A percentile compares a stretch with the other conserved stretches of the same genome.
Evolutionary conservation across 176 grass and related monocot species (phyloP).

Genomic region (Ensete ventricosum): DNA sequence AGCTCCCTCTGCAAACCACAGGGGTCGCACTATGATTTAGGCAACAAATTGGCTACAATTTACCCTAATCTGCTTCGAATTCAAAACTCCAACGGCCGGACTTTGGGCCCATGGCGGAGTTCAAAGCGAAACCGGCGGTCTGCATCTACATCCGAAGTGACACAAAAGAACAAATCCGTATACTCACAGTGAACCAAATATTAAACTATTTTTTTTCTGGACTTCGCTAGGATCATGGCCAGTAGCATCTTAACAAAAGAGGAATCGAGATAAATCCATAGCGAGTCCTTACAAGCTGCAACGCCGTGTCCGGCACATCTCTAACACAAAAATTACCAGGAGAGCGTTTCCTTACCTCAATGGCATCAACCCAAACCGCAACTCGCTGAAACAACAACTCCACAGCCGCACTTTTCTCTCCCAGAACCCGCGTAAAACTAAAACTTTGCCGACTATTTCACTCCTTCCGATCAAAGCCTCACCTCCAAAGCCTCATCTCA

Average conservation of each 20-base stretch:
- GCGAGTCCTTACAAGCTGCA: background rate
- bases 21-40: background rate
- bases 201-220: background rate
- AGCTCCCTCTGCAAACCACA: background rate
- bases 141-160: background rate
- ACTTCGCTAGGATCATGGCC: background rate
- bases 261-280: background rate
- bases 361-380: background rate
- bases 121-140: slow-evolving; percentile 2
- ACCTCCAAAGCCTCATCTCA: background rate
- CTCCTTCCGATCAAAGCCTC: background rate
- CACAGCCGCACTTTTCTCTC: background rate
- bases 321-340: background rate
- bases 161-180: background rate
- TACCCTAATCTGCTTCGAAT: background rate
- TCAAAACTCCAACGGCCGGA: background rate
- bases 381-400: background rate
- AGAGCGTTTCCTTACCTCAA: slow-evolving; percentile 1
- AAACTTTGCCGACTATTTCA: background rate
- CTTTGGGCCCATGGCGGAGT: background rate
- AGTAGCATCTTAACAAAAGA: background rate
- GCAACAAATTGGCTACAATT: background rate
- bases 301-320: background rate
- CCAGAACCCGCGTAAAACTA: background rate
- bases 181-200: background rate